phyloP scores from a whole-genome alignment of 495 filamentous ascomycete genomes.

The Penicillium dipodomyicola region DNA sequence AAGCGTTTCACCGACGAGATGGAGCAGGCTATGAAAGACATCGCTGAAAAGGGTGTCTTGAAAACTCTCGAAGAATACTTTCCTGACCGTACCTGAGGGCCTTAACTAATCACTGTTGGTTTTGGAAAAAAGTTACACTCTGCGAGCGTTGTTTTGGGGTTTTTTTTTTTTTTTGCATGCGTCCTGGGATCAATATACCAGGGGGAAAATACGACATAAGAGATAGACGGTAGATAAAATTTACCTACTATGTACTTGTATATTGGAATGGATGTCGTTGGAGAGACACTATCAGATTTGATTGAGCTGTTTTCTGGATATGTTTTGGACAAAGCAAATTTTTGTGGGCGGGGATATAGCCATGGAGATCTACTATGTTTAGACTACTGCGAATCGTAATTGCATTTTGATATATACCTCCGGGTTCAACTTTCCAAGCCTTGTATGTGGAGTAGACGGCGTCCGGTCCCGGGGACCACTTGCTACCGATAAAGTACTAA shows the following conservation, averaged over 20 bases:
- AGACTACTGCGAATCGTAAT: neutral
- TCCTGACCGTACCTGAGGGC: neutral
- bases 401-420: neutral
- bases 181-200: slow-evolving; percentile 12
- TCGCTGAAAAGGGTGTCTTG: slow-evolving; percentile 41
- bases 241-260: slow-evolving; percentile 6
- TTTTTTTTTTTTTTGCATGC: slow-evolving; percentile 23
- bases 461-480: no score
- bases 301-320: neutral
- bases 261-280: neutral
- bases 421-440: neutral
- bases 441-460: neutral
- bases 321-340: neutral
- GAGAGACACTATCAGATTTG: neutral
- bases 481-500: neutral
- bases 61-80: slow-evolving; percentile 47
- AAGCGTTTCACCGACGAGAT: slow-evolving; percentile 41
- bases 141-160: slow-evolving; percentile 22
- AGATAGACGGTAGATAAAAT: slow-evolving; percentile 29
- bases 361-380: neutral
- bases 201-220: slow-evolving; percentile 21
- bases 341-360: neutral
- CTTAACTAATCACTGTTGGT: slow-evolving; percentile 23
- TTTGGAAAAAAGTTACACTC: slow-evolving; percentile 16
- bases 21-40: slow-evolving; percentile 40